These are phyloP conservation scores for Pyrrhoderma lamaoense DNA, from an alignment of 1,284 basidiomycete species.

Conservation along the genomic window DNA sequence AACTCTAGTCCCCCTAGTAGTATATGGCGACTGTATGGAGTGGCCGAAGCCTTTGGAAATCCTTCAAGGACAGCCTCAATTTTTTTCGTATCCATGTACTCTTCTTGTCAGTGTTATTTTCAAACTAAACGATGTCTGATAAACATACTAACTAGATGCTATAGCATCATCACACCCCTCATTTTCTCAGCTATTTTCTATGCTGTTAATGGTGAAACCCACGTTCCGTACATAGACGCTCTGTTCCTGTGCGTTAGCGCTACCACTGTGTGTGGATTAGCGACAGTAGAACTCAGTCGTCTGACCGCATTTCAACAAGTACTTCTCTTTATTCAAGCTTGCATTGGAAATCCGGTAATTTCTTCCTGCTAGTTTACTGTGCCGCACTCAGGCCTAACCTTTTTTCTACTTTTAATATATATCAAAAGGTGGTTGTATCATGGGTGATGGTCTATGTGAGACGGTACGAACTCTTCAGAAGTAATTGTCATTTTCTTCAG, in stretches of 20 bases:
- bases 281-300: conserved; percentile 64
- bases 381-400: no score
- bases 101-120: conserved; percentile 37
- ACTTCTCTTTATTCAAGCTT: conserved; percentile 68
- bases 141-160: conserved; percentile 1
- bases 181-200: conserved; percentile 69
- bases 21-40: no score
- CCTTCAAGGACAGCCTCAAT: conserved; percentile 40
- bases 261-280: conserved; percentile 73
- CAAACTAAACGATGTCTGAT: background rate
- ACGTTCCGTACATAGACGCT: conserved; percentile 64
- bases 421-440: conserved; percentile 63
- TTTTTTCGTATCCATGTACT: conserved; percentile 59
- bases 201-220: conserved; percentile 57
- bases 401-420: no score
- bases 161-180: conserved; percentile 68
- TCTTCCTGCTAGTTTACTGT: conserved; percentile 27
- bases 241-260: conserved; percentile 73
- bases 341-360: conserved; percentile 63
- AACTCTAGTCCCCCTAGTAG: no score
- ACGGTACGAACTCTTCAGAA: conserved; percentile 28
- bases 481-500: background rate
- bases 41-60: background rate
- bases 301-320: conserved; percentile 73
- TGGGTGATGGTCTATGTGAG: conserved; percentile 67